These are phyloP conservation scores for Daphne laureola DNA, from an alignment of 441 rosid species.

Conservation along the genomic window DNA sequence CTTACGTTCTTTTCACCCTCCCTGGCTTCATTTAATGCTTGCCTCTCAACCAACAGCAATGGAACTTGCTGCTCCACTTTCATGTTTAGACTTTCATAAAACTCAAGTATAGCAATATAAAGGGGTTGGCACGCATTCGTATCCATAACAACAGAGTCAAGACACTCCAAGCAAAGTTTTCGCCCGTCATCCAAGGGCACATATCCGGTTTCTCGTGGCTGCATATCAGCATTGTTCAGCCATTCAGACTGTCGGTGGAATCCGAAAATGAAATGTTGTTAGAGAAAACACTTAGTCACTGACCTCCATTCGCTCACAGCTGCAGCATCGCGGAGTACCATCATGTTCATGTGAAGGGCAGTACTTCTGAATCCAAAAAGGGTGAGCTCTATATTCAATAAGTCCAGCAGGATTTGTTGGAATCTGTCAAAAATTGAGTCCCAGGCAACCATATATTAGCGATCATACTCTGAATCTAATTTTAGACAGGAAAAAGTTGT, in stretches of 20 bases:
- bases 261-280: conserved; percentile 6
- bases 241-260: too few species aligned
- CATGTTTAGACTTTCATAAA: conserved; percentile 57
- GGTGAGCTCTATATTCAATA: conserved; percentile 84
- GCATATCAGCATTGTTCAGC: conserved; percentile 14
- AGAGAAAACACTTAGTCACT: conserved; percentile 13
- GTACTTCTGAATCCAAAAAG: conserved; percentile 74
- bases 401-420: conserved; percentile 73
- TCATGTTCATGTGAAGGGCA: conserved; percentile 76
- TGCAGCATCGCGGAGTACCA: conserved; percentile 75
- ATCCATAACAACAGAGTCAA: conserved; percentile 68
- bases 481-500: conserved; percentile 7
- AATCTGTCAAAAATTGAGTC: conserved; percentile 45
- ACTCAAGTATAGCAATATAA: conserved; percentile 47
- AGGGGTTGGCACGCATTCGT: conserved; percentile 58
- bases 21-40: conserved; percentile 70
- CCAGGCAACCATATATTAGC: neutral
- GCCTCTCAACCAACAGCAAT: conserved; percentile 63
- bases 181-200: conserved; percentile 58
- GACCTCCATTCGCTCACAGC: conserved; percentile 86
- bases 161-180: conserved; percentile 69
- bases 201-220: conserved; percentile 50
- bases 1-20: conserved; percentile 74
- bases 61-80: conserved; percentile 65
- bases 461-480: too few species aligned